Conservation (phyloP, 2,329 filamentous ascomycete species). For the Colletotrichum ledebouriae region DNA sequence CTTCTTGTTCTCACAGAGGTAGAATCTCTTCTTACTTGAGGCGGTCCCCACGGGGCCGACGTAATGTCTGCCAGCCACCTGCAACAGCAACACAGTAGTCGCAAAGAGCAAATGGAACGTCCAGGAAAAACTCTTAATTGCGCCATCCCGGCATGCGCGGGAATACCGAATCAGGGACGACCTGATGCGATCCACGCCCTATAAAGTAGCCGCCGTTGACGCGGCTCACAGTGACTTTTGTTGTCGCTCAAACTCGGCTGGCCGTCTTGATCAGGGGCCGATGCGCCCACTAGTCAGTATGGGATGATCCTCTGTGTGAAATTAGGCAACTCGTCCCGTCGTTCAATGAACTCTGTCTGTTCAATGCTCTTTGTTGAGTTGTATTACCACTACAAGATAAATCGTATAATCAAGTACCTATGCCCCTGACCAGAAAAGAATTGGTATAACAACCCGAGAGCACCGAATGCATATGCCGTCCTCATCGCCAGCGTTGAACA, state of each 20-base stretch:
- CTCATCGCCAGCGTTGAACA: slow-evolving; percentile 37
- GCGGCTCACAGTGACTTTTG: background rate
- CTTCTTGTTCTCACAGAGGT: background rate
- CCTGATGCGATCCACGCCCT: slow-evolving; percentile 26
- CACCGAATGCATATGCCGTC: slow-evolving; percentile 40
- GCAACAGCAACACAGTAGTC: background rate
- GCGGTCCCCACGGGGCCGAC: slow-evolving; percentile 15
- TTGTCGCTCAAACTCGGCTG: background rate
- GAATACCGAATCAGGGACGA: slow-evolving; percentile 32
- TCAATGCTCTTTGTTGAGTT: slow-evolving; percentile 33
- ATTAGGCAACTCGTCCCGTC: background rate
- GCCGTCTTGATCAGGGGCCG: background rate
- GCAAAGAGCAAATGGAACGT: slow-evolving; percentile 17
- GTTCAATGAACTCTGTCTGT: background rate
- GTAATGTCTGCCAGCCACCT: slow-evolving; percentile 12
- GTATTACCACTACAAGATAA: slow-evolving; percentile 40
- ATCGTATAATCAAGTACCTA: slow-evolving; percentile 38
- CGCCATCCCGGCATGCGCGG: slow-evolving; percentile 26
- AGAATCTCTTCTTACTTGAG: background rate
- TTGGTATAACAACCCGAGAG: slow-evolving; percentile 40
- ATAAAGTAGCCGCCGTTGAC: slow-evolving; percentile 24
- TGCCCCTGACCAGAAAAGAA: slow-evolving; percentile 35
- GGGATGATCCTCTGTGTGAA: background rate
- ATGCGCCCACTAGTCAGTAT: background rate
- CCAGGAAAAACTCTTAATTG: slow-evolving; percentile 34